Percentiles rank a stretch among this genome's conserved stretches.
Evolutionary conservation across 257 asterid genomes (phyloP).

Genomic region (Solanum arcanum): DNA sequence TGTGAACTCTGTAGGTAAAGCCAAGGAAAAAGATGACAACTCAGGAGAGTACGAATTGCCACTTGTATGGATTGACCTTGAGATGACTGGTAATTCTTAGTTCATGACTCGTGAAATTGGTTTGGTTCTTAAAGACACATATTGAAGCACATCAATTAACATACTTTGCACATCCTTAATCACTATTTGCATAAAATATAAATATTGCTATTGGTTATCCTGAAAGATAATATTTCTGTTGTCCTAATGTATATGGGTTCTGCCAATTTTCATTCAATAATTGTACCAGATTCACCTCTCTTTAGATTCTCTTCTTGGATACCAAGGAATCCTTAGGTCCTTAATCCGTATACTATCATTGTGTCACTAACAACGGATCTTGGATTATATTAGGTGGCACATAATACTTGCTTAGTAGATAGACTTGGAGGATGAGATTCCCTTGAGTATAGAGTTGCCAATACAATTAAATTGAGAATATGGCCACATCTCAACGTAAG

Average conservation of each 20-base stretch:
- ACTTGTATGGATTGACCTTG: constrained; percentile 96
- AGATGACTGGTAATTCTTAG: constrained; percentile 70
- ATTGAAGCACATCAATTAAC: neutral
- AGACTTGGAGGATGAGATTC: neutral
- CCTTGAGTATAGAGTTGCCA: neutral
- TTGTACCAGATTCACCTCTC: no score
- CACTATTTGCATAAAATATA: neutral
- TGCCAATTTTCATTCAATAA: neutral
- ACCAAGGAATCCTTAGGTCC: neutral
- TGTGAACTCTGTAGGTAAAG: constrained; percentile 22
- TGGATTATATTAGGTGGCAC: neutral
- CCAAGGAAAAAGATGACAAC: constrained; percentile 15
- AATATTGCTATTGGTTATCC: neutral
- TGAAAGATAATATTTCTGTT: neutral
- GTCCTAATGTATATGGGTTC: neutral
- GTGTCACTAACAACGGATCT: neutral
- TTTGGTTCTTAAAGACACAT: neutral
- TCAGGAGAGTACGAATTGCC: constrained; percentile 59
- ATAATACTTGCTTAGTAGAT: neutral
- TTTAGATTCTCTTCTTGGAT: neutral
- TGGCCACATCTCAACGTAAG: neutral
- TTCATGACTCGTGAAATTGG: neutral
- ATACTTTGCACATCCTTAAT: neutral
- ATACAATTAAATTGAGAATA: neutral
- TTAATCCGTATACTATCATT: neutral